Percentiles rank a stretch among this genome's conserved stretches.
These are phyloP conservation scores for Globisporangium heterothallicum DNA, from an alignment of 352 stramenopile genomes.

Conservation along the genomic window DNA sequence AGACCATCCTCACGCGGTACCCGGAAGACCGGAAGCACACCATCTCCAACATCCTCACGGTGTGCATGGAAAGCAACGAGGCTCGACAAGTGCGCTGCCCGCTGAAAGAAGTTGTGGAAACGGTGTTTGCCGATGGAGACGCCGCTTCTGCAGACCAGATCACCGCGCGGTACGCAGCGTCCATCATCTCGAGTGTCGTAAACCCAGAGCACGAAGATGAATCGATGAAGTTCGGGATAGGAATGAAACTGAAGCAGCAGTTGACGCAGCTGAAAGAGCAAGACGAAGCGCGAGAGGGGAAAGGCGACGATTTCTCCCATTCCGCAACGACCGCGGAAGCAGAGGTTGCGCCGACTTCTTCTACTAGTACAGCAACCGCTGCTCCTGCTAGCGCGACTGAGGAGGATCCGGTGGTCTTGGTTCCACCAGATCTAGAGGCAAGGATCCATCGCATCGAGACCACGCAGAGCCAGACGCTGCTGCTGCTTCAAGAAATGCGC, in stretches of 20 bases:
- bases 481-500: neutral
- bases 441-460: neutral
- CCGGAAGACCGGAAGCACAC: slow-evolving; percentile 10
- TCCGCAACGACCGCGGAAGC: too few species aligned
- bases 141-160: slow-evolving; percentile 1
- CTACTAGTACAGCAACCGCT: too few species aligned
- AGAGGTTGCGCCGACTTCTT: too few species aligned
- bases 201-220: slow-evolving; percentile 11
- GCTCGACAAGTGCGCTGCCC: slow-evolving; percentile 13
- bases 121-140: slow-evolving; percentile 2
- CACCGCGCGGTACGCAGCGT: slow-evolving; percentile 9
- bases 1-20: slow-evolving; percentile 11
- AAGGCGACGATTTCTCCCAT: neutral
- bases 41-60: slow-evolving; percentile 16
- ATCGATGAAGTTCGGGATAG: slow-evolving; percentile 19
- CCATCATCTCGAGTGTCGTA: slow-evolving; percentile 14
- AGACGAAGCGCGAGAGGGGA: neutral
- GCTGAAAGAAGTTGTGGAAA: slow-evolving; percentile 11
- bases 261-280: slow-evolving; percentile 13
- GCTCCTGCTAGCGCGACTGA: neutral
- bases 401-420: neutral
- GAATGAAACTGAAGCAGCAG: slow-evolving; percentile 8
- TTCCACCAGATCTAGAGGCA: neutral
- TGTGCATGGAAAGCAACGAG: slow-evolving; percentile 20
- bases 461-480: neutral